Evolutionary conservation across 495 filamentous ascomycete genomes (phyloP), one percentile per base, ranked within the genome.

Genomic region (Aspergillus taichungensis): DNA sequence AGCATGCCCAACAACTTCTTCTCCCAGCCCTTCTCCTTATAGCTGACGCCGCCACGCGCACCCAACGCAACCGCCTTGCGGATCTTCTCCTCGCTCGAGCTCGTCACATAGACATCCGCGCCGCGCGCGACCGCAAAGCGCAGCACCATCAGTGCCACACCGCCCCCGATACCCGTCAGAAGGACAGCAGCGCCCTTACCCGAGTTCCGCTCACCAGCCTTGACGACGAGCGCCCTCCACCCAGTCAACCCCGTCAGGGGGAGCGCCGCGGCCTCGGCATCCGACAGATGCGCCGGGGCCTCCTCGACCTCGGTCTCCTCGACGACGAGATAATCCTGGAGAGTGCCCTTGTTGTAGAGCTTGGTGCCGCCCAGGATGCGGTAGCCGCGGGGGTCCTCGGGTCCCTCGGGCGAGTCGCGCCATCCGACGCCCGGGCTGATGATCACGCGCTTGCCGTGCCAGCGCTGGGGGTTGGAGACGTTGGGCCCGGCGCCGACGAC

Each of bases 231-330:
- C 0, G 90, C 89, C 30, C 90, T 69, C 85, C 86, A 96, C 8
- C 72, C 90, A n/a, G 90, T 96, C 51, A 94, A 56, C 0, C 88
- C 90, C 0, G 83, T 83, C 30, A 95, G 61, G 1, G 89, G 88
- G 29, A 96, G 52, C 10, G 85, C 87, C 0, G 88, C 90, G 0
- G 83, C 87, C 64, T 94, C 87, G 0, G 70, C 72, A 44, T 82
- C 63, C 0, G 64, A 71, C 6, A 96, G 64, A 64, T 94, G 85
- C 42, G 57, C 69, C 3, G 90, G 89, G 11, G 79, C 81, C 47
- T 75, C 70, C 47, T 90, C 87, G 6, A 92, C 72, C 57, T 95
- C 87, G 13, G 56, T 67, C 42, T 80, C 82, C 7, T 77, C 73
- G 11, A 92, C 74, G n/a, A 73, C 67, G 3, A 86, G 62, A 45